Evolutionary conservation across 768 basidiomycete genomes (phyloP).

Genomic region (Mycena olivaceomarginata): DNA sequence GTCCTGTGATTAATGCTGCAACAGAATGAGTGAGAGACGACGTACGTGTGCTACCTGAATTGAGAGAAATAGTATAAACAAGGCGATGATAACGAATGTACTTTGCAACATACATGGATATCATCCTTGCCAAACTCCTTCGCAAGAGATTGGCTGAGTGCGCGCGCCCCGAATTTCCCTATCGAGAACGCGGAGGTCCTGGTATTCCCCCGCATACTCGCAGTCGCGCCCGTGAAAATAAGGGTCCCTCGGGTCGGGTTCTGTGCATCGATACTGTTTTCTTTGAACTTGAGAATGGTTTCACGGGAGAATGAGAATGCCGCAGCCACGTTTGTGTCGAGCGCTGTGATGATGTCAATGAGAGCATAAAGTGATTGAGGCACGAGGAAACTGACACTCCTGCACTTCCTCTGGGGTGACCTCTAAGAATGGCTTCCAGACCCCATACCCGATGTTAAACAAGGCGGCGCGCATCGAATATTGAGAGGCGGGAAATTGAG

Average conservation of each 20-base stretch:
- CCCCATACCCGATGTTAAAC: conserved; percentile 75
- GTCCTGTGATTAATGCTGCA: not conserved
- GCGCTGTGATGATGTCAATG: conserved; percentile 38
- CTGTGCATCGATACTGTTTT: conserved; percentile 69
- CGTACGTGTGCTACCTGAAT: conserved; percentile 32
- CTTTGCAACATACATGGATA: conserved; percentile 73
- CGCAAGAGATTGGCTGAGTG: conserved; percentile 80
- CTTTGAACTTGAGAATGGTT: conserved; percentile 75
- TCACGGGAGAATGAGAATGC: conserved; percentile 81
- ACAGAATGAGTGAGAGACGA: not conserved
- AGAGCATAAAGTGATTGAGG: not conserved
- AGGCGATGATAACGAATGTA: not conserved
- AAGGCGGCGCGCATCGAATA: conserved; percentile 76
- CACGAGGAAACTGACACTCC: conserved; percentile 44
- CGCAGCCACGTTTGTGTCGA: conserved; percentile 73
- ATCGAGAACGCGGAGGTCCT: conserved; percentile 78
- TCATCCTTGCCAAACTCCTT: conserved; percentile 86
- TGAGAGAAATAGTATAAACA: not conserved
- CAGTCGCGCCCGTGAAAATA: conserved; percentile 86
- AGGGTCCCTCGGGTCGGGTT: conserved; percentile 78
- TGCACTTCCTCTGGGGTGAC: conserved; percentile 77
- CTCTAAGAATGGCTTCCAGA: conserved; percentile 85
- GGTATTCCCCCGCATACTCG: conserved; percentile 76
- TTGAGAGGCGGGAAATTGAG: conserved; percentile 67
- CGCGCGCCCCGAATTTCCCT: conserved; percentile 77